Conservation (phyloP, 768 basidiomycete genomes). For the Phylloporus sp. region DNA sequence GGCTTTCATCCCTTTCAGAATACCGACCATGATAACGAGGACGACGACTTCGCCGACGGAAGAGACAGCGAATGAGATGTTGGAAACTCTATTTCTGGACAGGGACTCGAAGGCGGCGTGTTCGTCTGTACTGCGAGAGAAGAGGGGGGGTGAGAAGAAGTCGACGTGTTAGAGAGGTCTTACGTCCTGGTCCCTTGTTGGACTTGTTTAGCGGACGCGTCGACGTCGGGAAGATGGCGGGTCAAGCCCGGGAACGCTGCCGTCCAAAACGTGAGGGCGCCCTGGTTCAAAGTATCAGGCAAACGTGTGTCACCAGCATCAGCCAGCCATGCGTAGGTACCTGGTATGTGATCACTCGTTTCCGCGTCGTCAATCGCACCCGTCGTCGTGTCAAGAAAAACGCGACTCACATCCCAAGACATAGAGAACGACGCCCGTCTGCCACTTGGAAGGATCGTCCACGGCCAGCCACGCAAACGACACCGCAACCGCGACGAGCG, state of each 20-base stretch:
- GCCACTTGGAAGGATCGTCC: conserved; percentile 59
- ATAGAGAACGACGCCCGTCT: conserved; percentile 55
- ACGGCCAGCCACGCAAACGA: conserved; percentile 80
- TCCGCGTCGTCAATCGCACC: not conserved
- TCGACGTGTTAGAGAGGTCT: not conserved
- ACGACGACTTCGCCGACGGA: conserved; percentile 69
- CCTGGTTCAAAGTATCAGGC: conserved; percentile 32
- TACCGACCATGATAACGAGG: conserved; percentile 70
- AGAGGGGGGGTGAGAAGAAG: not conserved
- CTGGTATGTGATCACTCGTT: conserved; percentile 67
- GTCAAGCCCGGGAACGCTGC: conserved; percentile 78
- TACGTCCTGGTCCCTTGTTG: conserved; percentile 45
- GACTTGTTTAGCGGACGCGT: conserved; percentile 41
- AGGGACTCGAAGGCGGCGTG: conserved; percentile 58
- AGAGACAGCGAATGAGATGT: conserved; percentile 65
- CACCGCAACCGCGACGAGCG: conserved; percentile 56
- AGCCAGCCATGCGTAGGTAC: conserved; percentile 23
- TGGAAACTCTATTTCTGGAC: conserved; percentile 66
- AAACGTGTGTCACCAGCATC: not conserved
- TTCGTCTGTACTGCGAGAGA: conserved; percentile 41
- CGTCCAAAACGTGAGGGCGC: conserved; percentile 75
- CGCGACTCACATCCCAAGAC: conserved; percentile 60
- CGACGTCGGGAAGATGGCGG: conserved; percentile 64
- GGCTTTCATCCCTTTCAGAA: conserved; percentile 59
- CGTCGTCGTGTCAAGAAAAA: no score